Conservation (phyloP, 2,329 filamentous ascomycete species). For the Sporothrix curviconia region DNA sequence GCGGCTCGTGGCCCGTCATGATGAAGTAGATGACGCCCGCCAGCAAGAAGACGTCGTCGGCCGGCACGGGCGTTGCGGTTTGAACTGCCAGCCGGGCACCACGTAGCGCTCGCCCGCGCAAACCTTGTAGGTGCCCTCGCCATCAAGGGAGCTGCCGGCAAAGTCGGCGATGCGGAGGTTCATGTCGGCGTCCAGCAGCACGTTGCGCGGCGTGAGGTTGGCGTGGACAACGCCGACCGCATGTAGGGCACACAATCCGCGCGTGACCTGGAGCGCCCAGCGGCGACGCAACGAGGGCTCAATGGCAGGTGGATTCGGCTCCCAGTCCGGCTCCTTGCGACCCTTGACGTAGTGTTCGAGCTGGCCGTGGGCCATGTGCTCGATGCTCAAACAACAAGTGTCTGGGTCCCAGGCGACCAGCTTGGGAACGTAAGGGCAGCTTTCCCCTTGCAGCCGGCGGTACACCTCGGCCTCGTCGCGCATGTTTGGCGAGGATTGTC, state of each 20-base stretch:
- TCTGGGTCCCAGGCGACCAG: background rate
- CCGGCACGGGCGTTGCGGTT: background rate
- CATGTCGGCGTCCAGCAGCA: background rate
- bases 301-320: background rate
- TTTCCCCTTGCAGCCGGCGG: background rate
- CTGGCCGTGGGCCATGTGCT: background rate
- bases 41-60: background rate
- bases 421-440: background rate
- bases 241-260: background rate
- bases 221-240: background rate
- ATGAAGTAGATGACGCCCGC: background rate
- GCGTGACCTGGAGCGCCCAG: background rate
- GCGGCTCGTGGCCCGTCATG: background rate
- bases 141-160: background rate
- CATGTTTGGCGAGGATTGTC: background rate
- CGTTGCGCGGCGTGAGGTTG: background rate
- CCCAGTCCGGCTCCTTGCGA: background rate
- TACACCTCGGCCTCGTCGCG: background rate
- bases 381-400: background rate
- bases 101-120: background rate
- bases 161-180: conserved; percentile 4
- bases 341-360: background rate
- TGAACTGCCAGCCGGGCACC: background rate
- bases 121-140: background rate
- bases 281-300: background rate